Evolutionary conservation across 306 rosid species (phyloP).

Genomic region (Sophora flavescens): DNA sequence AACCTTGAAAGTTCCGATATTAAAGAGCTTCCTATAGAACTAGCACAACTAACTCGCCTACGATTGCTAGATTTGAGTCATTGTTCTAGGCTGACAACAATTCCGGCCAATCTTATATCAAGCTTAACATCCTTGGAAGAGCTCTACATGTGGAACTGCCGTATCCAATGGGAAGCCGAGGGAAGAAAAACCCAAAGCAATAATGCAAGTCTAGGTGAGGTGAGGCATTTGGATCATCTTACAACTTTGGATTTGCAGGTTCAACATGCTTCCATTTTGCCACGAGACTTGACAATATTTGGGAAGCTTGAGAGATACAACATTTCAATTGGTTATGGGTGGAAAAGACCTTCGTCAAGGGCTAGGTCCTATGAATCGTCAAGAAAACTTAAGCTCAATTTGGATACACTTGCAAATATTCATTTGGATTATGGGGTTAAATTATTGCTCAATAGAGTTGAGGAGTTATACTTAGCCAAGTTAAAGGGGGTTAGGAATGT

Average conservation of each 20-base stretch:
- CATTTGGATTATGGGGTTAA: slow-evolving; percentile 46
- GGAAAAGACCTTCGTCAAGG: slow-evolving; percentile 19
- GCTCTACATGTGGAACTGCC: slow-evolving; percentile 45
- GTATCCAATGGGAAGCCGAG: slow-evolving; percentile 43
- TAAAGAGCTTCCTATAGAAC: slow-evolving; percentile 39
- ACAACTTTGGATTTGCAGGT: slow-evolving; percentile 43
- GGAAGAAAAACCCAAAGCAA: slow-evolving; percentile 13
- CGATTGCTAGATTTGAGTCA: slow-evolving; percentile 48
- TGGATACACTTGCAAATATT: slow-evolving; percentile 4
- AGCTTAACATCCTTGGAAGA: slow-evolving; percentile 50
- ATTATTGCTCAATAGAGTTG: slow-evolving; percentile 38
- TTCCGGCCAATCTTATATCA: slow-evolving; percentile 42
- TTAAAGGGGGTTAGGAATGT: slow-evolving; percentile 44
- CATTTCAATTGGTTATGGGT: slow-evolving; percentile 49
- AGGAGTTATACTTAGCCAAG: slow-evolving; percentile 57
- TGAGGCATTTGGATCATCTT: slow-evolving; percentile 40
- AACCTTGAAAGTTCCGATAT: slow-evolving; percentile 44
- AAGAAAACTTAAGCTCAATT: slow-evolving; percentile 43
- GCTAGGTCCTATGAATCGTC: slow-evolving; percentile 15
- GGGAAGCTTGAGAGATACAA: slow-evolving; percentile 43
- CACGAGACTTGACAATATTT: slow-evolving; percentile 36
- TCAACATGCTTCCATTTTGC: slow-evolving; percentile 37
- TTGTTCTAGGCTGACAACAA: slow-evolving; percentile 36
- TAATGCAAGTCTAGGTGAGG: slow-evolving; percentile 46
- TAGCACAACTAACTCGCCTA: slow-evolving; percentile 40